Evolutionary conservation across 1,284 basidiomycete genomes (phyloP).

Genomic region (Cryptococcus wingfieldii): DNA sequence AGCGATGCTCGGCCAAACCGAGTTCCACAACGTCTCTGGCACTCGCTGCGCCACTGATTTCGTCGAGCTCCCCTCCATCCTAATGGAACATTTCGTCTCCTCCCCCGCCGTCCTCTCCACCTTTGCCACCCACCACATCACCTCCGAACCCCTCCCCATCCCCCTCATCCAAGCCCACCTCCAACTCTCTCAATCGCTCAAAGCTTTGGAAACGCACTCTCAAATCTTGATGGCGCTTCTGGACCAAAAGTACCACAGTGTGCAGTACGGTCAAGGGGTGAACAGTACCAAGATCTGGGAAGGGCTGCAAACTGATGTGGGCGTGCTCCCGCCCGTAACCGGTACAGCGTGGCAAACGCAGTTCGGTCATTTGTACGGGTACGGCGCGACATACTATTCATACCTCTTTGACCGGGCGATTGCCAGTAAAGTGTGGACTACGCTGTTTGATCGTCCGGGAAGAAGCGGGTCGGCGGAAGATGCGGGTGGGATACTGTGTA

Average conservation of each 20-base stretch:
- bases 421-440: conserved; percentile 79
- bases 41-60: conserved; percentile 99
- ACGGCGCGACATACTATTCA: conserved; percentile 96
- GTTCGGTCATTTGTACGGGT: conserved; percentile 92
- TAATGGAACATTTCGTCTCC: conserved; percentile 94
- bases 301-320: conserved; percentile 62
- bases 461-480: neutral
- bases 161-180: conserved; percentile 53
- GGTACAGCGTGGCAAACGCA: conserved; percentile 91
- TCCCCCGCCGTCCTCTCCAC: conserved; percentile 77
- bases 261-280: conserved; percentile 8
- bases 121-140: conserved; percentile 59
- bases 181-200: conserved; percentile 48
- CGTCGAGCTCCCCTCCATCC: conserved; percentile 93
- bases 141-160: conserved; percentile 67
- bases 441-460: conserved; percentile 59
- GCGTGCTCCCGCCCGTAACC: conserved; percentile 72
- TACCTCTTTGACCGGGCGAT: conserved; percentile 96
- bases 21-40: conserved; percentile 96
- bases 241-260: conserved; percentile 87
- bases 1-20: conserved; percentile 98
- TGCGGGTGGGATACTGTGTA: conserved; percentile 50
- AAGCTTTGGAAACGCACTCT: conserved; percentile 71
- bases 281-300: conserved; percentile 67
- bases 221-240: conserved; percentile 86